Conservation (phyloP, 148 eudicot genomes). For the Chenopodium suecicum region DNA sequence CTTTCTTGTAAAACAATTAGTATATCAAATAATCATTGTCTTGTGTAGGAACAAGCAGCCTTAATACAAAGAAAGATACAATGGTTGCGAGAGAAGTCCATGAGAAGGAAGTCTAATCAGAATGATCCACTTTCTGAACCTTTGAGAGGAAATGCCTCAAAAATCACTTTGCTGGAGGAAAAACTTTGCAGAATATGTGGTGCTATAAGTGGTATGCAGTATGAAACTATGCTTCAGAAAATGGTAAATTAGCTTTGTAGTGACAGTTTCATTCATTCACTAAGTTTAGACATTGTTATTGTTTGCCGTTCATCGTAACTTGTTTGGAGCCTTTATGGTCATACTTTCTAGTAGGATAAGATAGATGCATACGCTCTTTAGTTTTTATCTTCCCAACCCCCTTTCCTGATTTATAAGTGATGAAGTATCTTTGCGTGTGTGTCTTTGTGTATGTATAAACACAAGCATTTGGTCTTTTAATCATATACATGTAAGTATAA, state of each 20-base stretch:
- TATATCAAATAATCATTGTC: neutral
- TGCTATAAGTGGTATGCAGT: slow-evolving; percentile 39
- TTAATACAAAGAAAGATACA: slow-evolving; percentile 46
- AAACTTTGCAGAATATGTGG: slow-evolving; percentile 47
- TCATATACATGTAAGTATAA: neutral
- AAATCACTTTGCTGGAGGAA: slow-evolving; percentile 48
- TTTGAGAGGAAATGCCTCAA: slow-evolving; percentile 38
- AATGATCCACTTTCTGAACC: slow-evolving; percentile 34
- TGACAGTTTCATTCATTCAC: neutral
- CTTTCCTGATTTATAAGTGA: neutral
- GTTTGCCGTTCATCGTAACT: neutral
- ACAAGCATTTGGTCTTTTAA: neutral
- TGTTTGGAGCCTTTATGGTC: neutral
- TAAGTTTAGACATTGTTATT: neutral
- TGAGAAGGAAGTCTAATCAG: slow-evolving; percentile 22
- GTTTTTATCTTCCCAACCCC: too few relatives aligned
- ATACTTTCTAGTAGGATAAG: neutral
- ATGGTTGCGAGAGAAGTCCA: slow-evolving; percentile 38
- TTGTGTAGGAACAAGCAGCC: slow-evolving; percentile 51
- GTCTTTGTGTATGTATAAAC: too few relatives aligned
- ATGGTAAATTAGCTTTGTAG: slow-evolving; percentile 41
- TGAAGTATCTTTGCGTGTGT: too few relatives aligned
- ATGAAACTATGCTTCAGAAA: slow-evolving; percentile 44
- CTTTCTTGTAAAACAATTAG: neutral
- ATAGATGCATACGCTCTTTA: neutral